Evolutionary conservation across 305 asterid species (phyloP).

Genomic region (Plantago coronopus): DNA sequence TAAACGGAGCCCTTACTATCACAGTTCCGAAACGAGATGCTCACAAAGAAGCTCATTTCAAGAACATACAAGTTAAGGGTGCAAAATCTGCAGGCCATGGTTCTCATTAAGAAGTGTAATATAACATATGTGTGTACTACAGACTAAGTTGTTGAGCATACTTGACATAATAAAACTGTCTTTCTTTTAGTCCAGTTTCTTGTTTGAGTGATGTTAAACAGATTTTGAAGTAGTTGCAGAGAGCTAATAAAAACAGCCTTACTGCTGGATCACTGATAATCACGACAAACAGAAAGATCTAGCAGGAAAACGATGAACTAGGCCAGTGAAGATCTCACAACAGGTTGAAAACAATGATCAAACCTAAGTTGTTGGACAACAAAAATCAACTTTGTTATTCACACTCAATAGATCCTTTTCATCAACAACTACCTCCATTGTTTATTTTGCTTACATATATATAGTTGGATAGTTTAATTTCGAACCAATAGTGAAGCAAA

Average conservation of each 20-base stretch:
- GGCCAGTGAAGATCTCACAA: background rate
- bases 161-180: background rate
- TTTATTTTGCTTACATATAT: background rate
- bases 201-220: too few species aligned
- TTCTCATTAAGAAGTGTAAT: background rate
- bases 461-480: background rate
- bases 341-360: background rate
- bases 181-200: background rate
- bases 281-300: background rate
- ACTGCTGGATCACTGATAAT: background rate
- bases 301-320: background rate
- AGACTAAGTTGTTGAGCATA: background rate
- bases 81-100: background rate
- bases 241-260: background rate
- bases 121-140: background rate
- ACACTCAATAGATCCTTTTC: constrained; percentile 1
- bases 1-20: constrained; percentile 3
- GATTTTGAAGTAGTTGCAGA: background rate
- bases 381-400: constrained; percentile 5
- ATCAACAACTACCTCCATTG: background rate
- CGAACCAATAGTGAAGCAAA: background rate
- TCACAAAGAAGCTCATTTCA: constrained; percentile 8
- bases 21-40: constrained; percentile 11
- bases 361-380: background rate
- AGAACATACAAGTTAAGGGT: constrained; percentile 14